Evolutionary conservation across 805 yeast species (phyloP).

Genomic region (Candida sithepensis): DNA sequence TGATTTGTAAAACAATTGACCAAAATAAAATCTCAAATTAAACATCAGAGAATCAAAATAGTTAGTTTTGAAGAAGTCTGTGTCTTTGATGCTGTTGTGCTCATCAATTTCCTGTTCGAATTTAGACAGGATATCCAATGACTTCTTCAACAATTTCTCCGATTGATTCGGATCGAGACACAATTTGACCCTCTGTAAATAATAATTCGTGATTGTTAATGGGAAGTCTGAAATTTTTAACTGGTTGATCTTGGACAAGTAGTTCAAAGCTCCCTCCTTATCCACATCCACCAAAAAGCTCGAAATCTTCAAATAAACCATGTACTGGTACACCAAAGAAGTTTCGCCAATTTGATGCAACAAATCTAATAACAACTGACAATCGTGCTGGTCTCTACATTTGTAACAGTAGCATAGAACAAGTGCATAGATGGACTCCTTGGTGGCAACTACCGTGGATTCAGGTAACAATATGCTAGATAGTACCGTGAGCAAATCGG

Average conservation of each 20-base stretch:
- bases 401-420: constrained; percentile 7
- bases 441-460: not conserved
- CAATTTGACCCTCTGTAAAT: constrained; percentile 9
- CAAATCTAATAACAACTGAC: constrained; percentile 4
- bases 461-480: not conserved
- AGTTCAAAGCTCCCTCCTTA: constrained; percentile 1
- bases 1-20: not conserved
- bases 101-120: not conserved
- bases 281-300: constrained; percentile 4
- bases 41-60: not conserved
- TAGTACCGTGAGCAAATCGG: not conserved
- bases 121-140: constrained; percentile 6
- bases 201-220: constrained; percentile 5
- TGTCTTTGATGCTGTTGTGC: not conserved
- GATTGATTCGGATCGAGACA: constrained; percentile 6
- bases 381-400: constrained; percentile 3
- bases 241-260: constrained; percentile 13
- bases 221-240: constrained; percentile 12
- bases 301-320: constrained; percentile 11
- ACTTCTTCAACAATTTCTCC: constrained; percentile 13
- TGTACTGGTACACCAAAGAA: constrained; percentile 7
- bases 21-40: not conserved
- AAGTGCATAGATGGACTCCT: constrained; percentile 3
- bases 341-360: constrained; percentile 12
- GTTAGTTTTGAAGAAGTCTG: not conserved